phyloP scores from a whole-genome alignment of 805 yeast genomes.

The Cyberlindnera mrakii region DNA sequence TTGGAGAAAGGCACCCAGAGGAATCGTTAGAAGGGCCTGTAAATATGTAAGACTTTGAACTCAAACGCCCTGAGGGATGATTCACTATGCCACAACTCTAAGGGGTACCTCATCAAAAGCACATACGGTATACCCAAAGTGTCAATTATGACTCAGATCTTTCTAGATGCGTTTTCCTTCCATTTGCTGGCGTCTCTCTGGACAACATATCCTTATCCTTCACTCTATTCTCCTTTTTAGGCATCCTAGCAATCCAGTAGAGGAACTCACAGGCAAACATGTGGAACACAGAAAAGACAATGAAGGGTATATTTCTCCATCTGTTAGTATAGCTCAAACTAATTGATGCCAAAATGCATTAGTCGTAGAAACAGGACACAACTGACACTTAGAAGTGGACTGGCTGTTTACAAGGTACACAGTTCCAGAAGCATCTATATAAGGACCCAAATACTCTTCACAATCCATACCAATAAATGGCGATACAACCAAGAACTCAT shows the following conservation, averaged over 20 bases:
- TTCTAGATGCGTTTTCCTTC: no score
- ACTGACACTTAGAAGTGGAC: slow-evolving; percentile 46
- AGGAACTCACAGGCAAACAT: slow-evolving; percentile 34
- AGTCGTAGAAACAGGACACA: slow-evolving; percentile 52
- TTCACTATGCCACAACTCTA: no score
- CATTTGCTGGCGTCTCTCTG: no score
- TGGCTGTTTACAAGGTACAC: slow-evolving; percentile 11
- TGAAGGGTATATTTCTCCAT: slow-evolving; percentile 61
- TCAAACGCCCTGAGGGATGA: no score
- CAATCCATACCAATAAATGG: slow-evolving; percentile 58
- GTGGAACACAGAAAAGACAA: slow-evolving; percentile 37
- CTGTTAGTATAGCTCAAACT: slow-evolving; percentile 36
- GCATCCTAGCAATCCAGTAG: slow-evolving; percentile 65
- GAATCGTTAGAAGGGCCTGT: no score
- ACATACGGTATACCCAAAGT: no score
- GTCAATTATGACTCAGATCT: no score
- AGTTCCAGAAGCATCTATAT: slow-evolving; percentile 25
- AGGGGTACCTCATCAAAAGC: no score
- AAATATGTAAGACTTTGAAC: no score
- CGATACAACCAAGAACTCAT: slow-evolving; percentile 40
- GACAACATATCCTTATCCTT: slow-evolving; percentile 21
- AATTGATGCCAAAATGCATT: slow-evolving; percentile 48
- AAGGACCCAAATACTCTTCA: slow-evolving; percentile 41
- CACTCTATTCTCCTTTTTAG: slow-evolving; percentile 39
- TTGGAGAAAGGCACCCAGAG: no score